Base-by-base conservation (phyloP, 2,329 filamentous ascomycete genomes). In the Trichoderma afroharzianum region DNA sequence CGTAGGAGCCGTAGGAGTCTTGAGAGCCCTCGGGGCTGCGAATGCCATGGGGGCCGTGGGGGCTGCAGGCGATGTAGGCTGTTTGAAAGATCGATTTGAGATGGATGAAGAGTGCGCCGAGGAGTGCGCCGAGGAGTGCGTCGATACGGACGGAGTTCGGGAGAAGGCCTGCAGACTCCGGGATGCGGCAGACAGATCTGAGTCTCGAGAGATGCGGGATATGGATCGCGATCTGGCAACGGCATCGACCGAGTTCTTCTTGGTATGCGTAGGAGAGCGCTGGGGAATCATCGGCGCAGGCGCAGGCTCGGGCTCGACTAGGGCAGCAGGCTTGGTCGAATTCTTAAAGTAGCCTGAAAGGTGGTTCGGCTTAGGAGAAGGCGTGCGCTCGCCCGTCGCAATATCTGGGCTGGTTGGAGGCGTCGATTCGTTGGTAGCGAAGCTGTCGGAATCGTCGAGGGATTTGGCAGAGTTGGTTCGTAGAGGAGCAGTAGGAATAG, bases 201-300 rank as follows among this genome's bases (percentile, higher is more conserved):
- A 89, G 62, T 86, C 83, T 76, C 86, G 84, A 6, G 89, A 90
- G 75, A 88, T 81, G 59, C 88, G 86, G 63, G 89, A 88, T 71
- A 90, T 80, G 1, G 91, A 93, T 73, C 88, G 88, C 81, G 81
- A 80, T 76, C 91, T 90, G 63, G 91, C 91, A 39, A 97, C 81
- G 73, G 90, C 89, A 75, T 96, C 93, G 78, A 93, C 91, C 0
- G 86, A 86, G 6, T 92, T 91, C 80, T 93, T 91, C 85, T 97
- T 98, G 76, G 93, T 97, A 83, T 98, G 95, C 11, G 93, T 95
- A 4, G 92, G 88, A 3, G 94, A 91, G 71, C 95, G 90, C 79
- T 89, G 87, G 5, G 95, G 95, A 72, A 98, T 90, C 18, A 30
- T 28, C 2, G 83, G 82, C 4, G 82, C 82, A 2, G 84, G 82